A percentile compares a stretch with the other conserved stretches of the same genome.
Conservation (phyloP, 805 yeast genomes). For the Candida xyloterini region DNA sequence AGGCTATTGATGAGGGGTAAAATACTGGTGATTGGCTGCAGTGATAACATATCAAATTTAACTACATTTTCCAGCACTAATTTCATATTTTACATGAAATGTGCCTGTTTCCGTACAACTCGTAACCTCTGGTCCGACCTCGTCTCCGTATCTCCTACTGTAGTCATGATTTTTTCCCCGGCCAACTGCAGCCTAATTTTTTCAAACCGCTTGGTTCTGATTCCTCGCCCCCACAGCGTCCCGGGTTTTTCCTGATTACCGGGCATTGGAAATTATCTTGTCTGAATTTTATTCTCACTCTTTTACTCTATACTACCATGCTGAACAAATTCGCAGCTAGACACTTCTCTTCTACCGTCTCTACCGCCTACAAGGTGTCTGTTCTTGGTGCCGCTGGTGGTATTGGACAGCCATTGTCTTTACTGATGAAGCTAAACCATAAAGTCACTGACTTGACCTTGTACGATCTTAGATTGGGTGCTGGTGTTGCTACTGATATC, state of each 20-base stretch:
- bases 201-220: background rate
- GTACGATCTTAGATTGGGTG: conserved; percentile 88
- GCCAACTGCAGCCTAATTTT: conserved; percentile 6
- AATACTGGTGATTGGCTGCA: too few relatives aligned
- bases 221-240: conserved; percentile 4
- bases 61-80: too few relatives aligned
- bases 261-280: conserved; percentile 1
- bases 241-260: conserved; percentile 1
- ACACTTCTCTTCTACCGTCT: conserved; percentile 63
- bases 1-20: conserved; percentile 2
- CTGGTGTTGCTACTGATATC: conserved; percentile 96
- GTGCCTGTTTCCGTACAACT: background rate
- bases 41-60: too few relatives aligned
- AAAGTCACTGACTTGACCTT: conserved; percentile 82
- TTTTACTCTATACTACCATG: conserved; percentile 35
- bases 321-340: conserved; percentile 46
- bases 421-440: conserved; percentile 81
- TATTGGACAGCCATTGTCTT: conserved; percentile 87
- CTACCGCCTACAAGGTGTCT: conserved; percentile 72
- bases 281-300: conserved; percentile 1
- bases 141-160: conserved; percentile 7
- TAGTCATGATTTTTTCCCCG: conserved; percentile 7
- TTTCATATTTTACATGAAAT: too few relatives aligned
- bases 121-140: conserved; percentile 5
- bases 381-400: conserved; percentile 92